Percentiles rank a stretch among this genome's conserved stretches.
Evolutionary conservation across 106 monocot species (phyloP).

Genomic region (Cymbidium sinense): DNA sequence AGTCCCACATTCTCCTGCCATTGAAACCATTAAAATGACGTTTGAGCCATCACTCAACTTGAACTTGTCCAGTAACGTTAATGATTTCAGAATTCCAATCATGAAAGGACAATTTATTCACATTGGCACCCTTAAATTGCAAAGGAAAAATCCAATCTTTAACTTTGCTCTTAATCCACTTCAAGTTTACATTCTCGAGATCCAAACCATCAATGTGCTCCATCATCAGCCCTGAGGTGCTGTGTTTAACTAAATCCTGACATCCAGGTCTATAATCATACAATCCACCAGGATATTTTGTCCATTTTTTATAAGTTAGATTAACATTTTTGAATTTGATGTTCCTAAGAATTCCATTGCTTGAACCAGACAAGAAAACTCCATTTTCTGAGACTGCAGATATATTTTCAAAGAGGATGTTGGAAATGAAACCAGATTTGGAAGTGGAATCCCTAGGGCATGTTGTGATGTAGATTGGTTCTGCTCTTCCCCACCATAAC

Average conservation of each 20-base stretch:
- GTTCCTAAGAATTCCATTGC: slow-evolving; percentile 42
- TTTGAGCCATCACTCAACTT: background rate
- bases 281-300: slow-evolving; percentile 48
- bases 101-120: slow-evolving; percentile 55
- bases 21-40: too few species aligned
- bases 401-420: slow-evolving; percentile 77
- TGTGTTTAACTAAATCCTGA: slow-evolving; percentile 59
- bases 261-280: slow-evolving; percentile 91
- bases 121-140: slow-evolving; percentile 53
- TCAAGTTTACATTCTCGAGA: slow-evolving; percentile 74
- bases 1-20: too few species aligned
- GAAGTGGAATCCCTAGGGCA: slow-evolving; percentile 59
- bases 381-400: slow-evolving; percentile 83
- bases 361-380: slow-evolving; percentile 79
- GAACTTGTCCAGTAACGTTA: background rate
- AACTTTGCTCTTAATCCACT: slow-evolving; percentile 34
- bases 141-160: slow-evolving; percentile 72
- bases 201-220: slow-evolving; percentile 77
- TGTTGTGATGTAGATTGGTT: slow-evolving; percentile 88
- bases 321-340: slow-evolving; percentile 65
- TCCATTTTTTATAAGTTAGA: slow-evolving; percentile 66
- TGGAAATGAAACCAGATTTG: slow-evolving; percentile 60
- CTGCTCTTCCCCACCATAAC: slow-evolving; percentile 97
- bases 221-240: slow-evolving; percentile 73
- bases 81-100: slow-evolving; percentile 53